These are phyloP conservation scores for Lecanicillium sp. DNA, from an alignment of 2,329 filamentous ascomycete species.

Conservation along the genomic window DNA sequence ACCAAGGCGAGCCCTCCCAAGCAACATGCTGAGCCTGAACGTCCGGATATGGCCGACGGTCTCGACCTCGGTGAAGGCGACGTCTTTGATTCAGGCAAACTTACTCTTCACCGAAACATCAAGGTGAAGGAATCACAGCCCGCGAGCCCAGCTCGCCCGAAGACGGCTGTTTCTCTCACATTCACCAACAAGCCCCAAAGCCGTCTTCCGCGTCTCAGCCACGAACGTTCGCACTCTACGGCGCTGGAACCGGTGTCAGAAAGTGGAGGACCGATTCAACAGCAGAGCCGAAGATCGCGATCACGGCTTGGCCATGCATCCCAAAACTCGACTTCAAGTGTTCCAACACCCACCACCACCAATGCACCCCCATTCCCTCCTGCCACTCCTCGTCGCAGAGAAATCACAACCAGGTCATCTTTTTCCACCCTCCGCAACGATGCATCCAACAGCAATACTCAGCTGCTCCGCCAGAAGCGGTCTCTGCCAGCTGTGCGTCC, in stretches of 20 bases:
- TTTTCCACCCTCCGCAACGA: slow-evolving; percentile 46
- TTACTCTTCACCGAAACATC: slow-evolving; percentile 84
- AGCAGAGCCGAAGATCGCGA: slow-evolving; percentile 51
- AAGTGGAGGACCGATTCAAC: slow-evolving; percentile 64
- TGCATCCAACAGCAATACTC: slow-evolving; percentile 56
- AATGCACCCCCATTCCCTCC: slow-evolving; percentile 45
- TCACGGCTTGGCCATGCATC: slow-evolving; percentile 61
- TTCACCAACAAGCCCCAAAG: slow-evolving; percentile 80
- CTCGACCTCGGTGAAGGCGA: slow-evolving; percentile 82
- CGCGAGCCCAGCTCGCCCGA: slow-evolving; percentile 61
- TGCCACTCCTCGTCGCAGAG: slow-evolving; percentile 52
- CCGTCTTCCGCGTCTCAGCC: slow-evolving; percentile 70
- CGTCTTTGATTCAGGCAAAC: slow-evolving; percentile 70
- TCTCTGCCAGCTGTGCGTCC: slow-evolving; percentile 53
- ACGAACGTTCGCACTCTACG: slow-evolving; percentile 60
- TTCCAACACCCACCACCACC: slow-evolving; percentile 52
- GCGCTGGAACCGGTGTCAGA: slow-evolving; percentile 91
- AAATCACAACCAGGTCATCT: slow-evolving; percentile 48
- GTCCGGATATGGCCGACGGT: slow-evolving; percentile 76
- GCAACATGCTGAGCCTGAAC: slow-evolving; percentile 33
- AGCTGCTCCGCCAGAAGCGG: slow-evolving; percentile 56
- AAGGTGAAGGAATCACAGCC: slow-evolving; percentile 69
- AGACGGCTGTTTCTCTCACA: slow-evolving; percentile 75
- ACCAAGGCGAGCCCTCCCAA: slow-evolving; percentile 18
- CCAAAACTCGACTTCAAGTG: slow-evolving; percentile 59